phyloP scores from a whole-genome alignment of 768 basidiomycete species.

The Pisolithus orientalis region DNA sequence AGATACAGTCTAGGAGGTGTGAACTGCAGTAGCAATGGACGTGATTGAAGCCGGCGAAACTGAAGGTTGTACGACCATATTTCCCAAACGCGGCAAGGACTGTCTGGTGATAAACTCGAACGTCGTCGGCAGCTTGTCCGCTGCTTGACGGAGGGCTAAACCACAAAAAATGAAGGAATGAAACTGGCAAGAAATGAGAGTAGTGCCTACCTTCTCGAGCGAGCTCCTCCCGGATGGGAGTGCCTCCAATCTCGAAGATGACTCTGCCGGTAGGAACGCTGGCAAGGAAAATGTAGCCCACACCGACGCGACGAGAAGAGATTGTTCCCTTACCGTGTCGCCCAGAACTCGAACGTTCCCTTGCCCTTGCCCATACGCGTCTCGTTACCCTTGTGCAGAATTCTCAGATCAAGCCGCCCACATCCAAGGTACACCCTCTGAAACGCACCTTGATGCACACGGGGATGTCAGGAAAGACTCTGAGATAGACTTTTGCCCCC shows the following conservation, averaged over 20 bases:
- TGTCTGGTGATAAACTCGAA: conserved; percentile 79
- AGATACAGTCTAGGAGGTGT: not conserved
- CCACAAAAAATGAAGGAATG: not conserved
- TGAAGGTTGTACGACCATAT: conserved; percentile 45
- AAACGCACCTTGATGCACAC: conserved; percentile 87
- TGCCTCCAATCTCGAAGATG: conserved; percentile 90
- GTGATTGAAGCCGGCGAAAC: not conserved
- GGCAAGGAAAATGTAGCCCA: conserved; percentile 1
- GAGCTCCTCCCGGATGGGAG: conserved; percentile 84
- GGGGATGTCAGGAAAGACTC: conserved; percentile 95
- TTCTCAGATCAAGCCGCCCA: not conserved
- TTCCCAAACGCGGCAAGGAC: conserved; percentile 71
- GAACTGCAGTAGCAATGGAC: not conserved
- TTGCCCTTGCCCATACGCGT: conserved; percentile 99
- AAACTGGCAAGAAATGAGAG: not conserved
- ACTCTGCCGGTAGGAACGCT: conserved; percentile 88
- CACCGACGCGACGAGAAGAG: not conserved
- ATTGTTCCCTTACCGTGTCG: conserved; percentile 55
- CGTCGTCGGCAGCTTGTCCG: conserved; percentile 76
- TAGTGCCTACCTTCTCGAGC: conserved; percentile 73
- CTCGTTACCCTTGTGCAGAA: conserved; percentile 73
- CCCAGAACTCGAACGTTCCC: conserved; percentile 96
- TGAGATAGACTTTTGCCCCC: conserved; percentile 77
- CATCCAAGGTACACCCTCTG: not conserved
- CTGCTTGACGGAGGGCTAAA: conserved; percentile 81